phyloP scores from a whole-genome alignment of 768 basidiomycete genomes.

The Galerina marginata region DNA sequence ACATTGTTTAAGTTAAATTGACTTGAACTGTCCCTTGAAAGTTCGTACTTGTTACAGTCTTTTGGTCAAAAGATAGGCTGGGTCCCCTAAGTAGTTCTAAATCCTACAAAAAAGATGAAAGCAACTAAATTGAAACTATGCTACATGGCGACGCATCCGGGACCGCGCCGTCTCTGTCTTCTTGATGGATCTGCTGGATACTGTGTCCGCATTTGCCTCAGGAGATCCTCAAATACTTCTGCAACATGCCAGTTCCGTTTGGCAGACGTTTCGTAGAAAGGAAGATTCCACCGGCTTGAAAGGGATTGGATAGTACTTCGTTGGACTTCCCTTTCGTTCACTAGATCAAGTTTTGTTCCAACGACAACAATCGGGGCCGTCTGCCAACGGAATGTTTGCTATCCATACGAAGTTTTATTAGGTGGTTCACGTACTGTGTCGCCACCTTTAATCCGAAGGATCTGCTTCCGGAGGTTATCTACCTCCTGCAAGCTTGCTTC shows the following conservation, averaged over 20 bases:
- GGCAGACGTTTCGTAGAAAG: slow-evolving; percentile 88
- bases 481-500: slow-evolving; percentile 83
- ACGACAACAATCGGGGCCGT: slow-evolving; percentile 83
- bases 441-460: slow-evolving; percentile 78
- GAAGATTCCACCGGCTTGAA: slow-evolving; percentile 70
- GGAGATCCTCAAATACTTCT: slow-evolving; percentile 79
- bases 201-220: slow-evolving; percentile 72
- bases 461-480: slow-evolving; percentile 80
- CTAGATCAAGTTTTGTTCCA: slow-evolving; percentile 85
- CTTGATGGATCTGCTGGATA: slow-evolving; percentile 58
- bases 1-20: too few species aligned
- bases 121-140: neutral
- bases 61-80: too few species aligned
- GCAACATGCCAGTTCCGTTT: slow-evolving; percentile 82
- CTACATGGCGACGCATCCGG: slow-evolving; percentile 49
- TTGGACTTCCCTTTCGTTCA: slow-evolving; percentile 80
- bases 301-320: slow-evolving; percentile 66
- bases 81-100: too few species aligned
- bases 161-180: slow-evolving; percentile 39
- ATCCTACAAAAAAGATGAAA: neutral
- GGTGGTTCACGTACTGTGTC: slow-evolving; percentile 51
- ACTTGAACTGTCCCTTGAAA: too few species aligned
- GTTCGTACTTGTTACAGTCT: too few species aligned
- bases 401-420: neutral
- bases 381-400: slow-evolving; percentile 36